Conservation (phyloP, 345 rosid genomes). For the Citropsis articulata region DNA sequence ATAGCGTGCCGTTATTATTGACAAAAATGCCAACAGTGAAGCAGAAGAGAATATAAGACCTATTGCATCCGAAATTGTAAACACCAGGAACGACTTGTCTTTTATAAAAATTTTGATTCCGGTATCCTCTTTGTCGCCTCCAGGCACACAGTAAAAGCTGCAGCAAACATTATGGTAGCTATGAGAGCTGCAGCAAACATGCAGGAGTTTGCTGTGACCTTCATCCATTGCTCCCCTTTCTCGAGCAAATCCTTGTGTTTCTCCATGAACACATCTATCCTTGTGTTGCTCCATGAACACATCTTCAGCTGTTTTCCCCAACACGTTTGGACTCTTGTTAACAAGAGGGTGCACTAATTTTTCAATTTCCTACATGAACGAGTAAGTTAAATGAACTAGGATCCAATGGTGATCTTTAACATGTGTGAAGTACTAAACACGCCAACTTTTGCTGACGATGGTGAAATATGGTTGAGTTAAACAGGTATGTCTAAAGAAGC, state of each 20-base stretch:
- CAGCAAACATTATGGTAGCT: slow-evolving; percentile 12
- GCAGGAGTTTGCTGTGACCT: slow-evolving; percentile 11
- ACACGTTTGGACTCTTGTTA: not conserved
- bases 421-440: not conserved
- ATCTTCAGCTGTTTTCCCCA: slow-evolving; percentile 11
- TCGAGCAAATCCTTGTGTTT: not conserved
- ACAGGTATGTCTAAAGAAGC: not conserved
- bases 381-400: too few relatives aligned
- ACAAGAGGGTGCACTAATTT: not conserved
- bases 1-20: too few relatives aligned
- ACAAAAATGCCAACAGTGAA: too few relatives aligned
- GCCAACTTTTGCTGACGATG: not conserved
- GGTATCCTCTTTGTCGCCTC: not conserved
- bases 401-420: not conserved
- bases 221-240: slow-evolving; percentile 22
- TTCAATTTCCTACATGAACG: not conserved
- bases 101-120: too few relatives aligned
- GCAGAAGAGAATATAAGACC: too few relatives aligned
- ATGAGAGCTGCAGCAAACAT: slow-evolving; percentile 21
- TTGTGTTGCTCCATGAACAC: slow-evolving; percentile 13
- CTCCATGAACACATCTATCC: slow-evolving; percentile 1
- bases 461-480: not conserved
- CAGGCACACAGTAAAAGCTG: slow-evolving; percentile 17
- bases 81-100: too few relatives aligned
- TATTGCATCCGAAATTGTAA: too few relatives aligned